Base-by-base conservation (phyloP, 208 protist genomes). In the Lotmaria passim region DNA sequence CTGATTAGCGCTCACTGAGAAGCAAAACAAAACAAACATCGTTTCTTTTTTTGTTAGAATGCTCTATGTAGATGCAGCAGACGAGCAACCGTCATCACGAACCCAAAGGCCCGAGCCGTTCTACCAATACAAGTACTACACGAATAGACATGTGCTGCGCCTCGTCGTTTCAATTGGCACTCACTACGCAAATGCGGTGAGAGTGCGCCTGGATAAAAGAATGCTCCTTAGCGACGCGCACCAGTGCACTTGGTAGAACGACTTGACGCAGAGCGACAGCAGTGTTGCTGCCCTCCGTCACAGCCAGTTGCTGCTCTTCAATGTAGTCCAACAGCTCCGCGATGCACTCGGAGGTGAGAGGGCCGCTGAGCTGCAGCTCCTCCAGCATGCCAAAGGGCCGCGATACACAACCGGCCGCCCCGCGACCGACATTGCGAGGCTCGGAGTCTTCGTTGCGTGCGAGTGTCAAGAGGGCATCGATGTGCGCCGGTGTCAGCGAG, bases 311-410 rank as follows among this genome's bases (percentile, higher is more conserved):
- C 55, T 87, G 78, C 7, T 88, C 78, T 47, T 79, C 43, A 15
- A 93, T 75, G 78, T 81, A 93, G 52, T 82, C 62, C 30, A 91
- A 75, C 31, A 93, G 30, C 11, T 81, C 78, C 0, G 64, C 50
- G 17, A 91, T 60, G 23, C 68, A 70, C 26, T 91, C 78, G 2
- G 56, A 52, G 11, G 85, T 91, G 10, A 93, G 67, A 4, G 83
- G n/a, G 15, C 88, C 88, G 43, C 85, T 85, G 4, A 93, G 73
- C 56, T 93, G 88, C 39, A 93, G 72, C 48, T 87, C 81, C 50
- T 75, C 51, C 7, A 93, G 69, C 4, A 28, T 48, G 5, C 62
- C 44, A 33, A 89, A 76, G 1, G 70, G 36, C 14, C 57, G 31
- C 21, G 23, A 33, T 2, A 11, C 28, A 6, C 30, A 28, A 36